Conservation (phyloP, 305 asterid species). For the Fraxinus baroniana region DNA sequence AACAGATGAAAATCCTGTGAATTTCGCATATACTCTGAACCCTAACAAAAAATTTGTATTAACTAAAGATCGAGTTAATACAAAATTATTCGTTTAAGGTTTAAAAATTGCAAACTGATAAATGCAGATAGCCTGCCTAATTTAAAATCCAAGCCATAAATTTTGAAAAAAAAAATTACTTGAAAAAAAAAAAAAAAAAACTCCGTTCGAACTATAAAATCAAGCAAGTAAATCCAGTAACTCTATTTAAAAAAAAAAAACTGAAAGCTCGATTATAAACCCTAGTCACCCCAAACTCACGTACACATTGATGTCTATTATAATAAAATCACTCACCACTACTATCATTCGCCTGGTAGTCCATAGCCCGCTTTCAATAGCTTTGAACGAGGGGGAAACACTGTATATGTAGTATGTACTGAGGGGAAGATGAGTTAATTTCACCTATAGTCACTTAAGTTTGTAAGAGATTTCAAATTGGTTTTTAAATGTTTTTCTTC, state of each 20-base stretch:
- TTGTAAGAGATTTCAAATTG: not conserved
- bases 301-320: constrained; percentile 21
- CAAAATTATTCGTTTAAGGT: not conserved
- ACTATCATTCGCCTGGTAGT: constrained; percentile 71
- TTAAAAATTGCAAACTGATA: not conserved
- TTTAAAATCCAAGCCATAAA: constrained; percentile 9
- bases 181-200: constrained; percentile 7
- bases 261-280: constrained; percentile 8
- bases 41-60: not conserved
- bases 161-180: not conserved
- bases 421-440: not conserved
- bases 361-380: constrained; percentile 69
- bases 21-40: not conserved
- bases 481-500: not conserved
- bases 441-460: not conserved
- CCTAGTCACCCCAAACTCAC: constrained; percentile 12
- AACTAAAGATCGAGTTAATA: not conserved
- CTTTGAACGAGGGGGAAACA: not conserved
- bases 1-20: not conserved
- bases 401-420: not conserved
- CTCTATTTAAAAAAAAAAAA: constrained; percentile 5
- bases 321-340: constrained; percentile 54
- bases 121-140: constrained; percentile 4
- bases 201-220: not conserved
- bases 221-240: constrained; percentile 12